phyloP scores from a whole-genome alignment of 305 asterid genomes.

The Salvia sclarea region DNA sequence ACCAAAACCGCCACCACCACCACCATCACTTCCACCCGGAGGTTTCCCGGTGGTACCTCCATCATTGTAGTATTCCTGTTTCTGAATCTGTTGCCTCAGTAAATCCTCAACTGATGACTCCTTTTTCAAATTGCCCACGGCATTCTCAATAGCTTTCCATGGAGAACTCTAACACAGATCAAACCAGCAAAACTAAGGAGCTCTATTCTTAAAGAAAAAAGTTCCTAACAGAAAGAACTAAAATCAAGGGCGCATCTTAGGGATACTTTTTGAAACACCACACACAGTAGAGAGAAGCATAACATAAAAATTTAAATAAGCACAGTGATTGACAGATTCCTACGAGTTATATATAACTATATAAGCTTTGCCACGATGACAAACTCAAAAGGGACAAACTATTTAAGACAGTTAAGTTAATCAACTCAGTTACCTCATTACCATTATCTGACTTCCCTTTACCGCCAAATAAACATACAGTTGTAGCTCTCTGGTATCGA shows the following conservation, averaged over 20 bases:
- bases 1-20: conserved; percentile 43
- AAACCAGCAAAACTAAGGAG: conserved; percentile 1
- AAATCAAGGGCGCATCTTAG: neutral
- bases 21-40: conserved; percentile 46
- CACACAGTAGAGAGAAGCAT: neutral
- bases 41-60: conserved; percentile 56
- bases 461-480: conserved; percentile 59
- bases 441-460: conserved; percentile 54
- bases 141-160: conserved; percentile 56
- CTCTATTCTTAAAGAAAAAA: neutral
- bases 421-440: conserved; percentile 48
- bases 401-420: conserved; percentile 8
- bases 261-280: conserved; percentile 1
- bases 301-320: neutral
- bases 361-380: neutral
- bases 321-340: neutral
- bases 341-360: too few species aligned
- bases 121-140: conserved; percentile 49
- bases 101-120: conserved; percentile 58
- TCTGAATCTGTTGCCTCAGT: conserved; percentile 68
- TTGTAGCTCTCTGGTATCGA: conserved; percentile 35
- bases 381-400: neutral
- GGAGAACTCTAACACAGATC: conserved; percentile 53
- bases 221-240: too few species aligned
- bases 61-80: conserved; percentile 64